Evolutionary conservation across 345 rosid genomes (phyloP).

Genomic region (Syzygium jambos): DNA sequence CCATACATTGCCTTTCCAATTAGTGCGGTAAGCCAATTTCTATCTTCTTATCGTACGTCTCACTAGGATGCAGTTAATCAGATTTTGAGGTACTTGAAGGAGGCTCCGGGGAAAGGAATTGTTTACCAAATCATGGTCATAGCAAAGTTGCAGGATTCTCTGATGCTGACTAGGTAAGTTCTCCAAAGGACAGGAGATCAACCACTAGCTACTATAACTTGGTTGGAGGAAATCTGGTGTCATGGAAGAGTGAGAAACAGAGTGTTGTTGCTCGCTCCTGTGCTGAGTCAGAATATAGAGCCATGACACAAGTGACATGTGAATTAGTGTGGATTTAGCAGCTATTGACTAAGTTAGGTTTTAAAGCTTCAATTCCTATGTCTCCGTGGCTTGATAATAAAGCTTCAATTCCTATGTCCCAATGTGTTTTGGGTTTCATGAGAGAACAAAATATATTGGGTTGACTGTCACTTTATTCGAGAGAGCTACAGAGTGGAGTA

Average conservation of each 20-base stretch:
- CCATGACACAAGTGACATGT: neutral
- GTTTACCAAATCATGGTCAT: neutral
- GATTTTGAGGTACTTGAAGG: neutral
- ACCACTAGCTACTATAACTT: neutral
- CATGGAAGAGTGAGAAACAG: neutral
- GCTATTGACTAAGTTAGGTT: neutral
- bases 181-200: neutral
- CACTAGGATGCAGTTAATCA: fast-evolving
- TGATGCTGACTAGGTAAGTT: neutral
- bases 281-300: neutral
- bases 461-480: neutral
- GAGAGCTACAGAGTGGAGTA: neutral
- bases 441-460: neutral
- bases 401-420: no score
- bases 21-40: neutral
- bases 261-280: neutral
- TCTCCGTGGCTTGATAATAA: neutral
- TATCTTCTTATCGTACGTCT: neutral
- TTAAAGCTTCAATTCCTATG: neutral
- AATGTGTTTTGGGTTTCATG: no score
- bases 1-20: neutral
- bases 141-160: neutral
- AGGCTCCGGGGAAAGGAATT: neutral
- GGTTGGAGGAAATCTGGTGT: neutral
- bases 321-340: neutral